These are phyloP conservation scores for Porpolomopsis calyptriformis DNA, from an alignment of 768 basidiomycete species.

Conservation along the genomic window DNA sequence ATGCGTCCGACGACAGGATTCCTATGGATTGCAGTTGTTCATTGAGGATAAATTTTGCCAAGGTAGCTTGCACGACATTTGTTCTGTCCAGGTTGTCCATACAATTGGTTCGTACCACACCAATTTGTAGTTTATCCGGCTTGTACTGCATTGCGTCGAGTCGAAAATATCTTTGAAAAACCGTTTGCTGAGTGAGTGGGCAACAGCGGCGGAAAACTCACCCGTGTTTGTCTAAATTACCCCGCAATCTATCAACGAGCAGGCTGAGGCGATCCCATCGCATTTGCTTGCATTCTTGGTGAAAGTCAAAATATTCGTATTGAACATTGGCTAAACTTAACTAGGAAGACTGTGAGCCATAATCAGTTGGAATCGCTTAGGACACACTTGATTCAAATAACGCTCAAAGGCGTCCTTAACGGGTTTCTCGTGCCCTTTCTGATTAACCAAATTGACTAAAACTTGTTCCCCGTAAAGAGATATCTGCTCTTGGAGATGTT, in stretches of 20 bases:
- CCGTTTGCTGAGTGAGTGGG: background rate
- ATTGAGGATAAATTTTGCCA: slow-evolving; percentile 79
- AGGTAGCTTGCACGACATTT: slow-evolving; percentile 87
- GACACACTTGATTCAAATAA: slow-evolving; percentile 49
- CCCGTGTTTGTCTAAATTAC: slow-evolving; percentile 63
- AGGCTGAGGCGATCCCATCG: slow-evolving; percentile 87
- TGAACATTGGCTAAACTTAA: slow-evolving; percentile 55
- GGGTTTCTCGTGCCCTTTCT: slow-evolving; percentile 84
- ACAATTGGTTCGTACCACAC: slow-evolving; percentile 87
- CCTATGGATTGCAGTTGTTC: slow-evolving; percentile 66
- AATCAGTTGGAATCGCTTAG: background rate
- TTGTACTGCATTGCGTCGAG: slow-evolving; percentile 37
- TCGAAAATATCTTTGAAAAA: slow-evolving; percentile 59
- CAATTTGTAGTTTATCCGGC: slow-evolving; percentile 54
- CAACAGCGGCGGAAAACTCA: slow-evolving; percentile 20
- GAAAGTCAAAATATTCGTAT: slow-evolving; percentile 97
- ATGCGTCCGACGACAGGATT: slow-evolving; percentile 57
- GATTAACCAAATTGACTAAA: slow-evolving; percentile 88
- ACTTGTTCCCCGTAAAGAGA: slow-evolving; percentile 66
- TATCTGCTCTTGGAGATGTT: slow-evolving; percentile 67
- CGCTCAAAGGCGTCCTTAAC: slow-evolving; percentile 94
- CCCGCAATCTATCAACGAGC: slow-evolving; percentile 65
- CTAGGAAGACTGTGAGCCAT: slow-evolving; percentile 25
- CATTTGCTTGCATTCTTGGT: slow-evolving; percentile 89
- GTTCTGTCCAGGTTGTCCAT: slow-evolving; percentile 97